These are phyloP conservation scores for Fraxinus greggii DNA, from an alignment of 305 asterid species.

Conservation along the genomic window DNA sequence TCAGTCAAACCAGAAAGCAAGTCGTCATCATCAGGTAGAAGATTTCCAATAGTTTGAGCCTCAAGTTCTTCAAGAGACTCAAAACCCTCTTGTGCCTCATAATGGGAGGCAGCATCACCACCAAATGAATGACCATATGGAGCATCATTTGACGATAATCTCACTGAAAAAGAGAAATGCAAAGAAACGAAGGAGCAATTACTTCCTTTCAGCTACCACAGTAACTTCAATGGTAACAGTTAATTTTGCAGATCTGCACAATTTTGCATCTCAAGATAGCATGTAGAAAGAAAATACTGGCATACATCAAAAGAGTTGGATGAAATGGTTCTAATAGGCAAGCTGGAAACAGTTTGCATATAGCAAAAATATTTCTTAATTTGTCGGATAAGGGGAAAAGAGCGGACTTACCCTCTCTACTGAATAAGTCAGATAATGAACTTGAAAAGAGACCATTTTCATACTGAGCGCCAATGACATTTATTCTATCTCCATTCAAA, in stretches of 20 bases:
- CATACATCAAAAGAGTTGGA: constrained; percentile 3
- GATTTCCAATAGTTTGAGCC: constrained; percentile 95
- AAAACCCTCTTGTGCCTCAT: constrained; percentile 81
- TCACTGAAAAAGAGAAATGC: constrained; percentile 55
- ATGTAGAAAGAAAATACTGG: neutral
- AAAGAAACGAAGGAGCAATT: neutral
- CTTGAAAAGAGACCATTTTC: constrained; percentile 95
- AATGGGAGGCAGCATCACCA: constrained; percentile 57
- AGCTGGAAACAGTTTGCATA: constrained; percentile 9
- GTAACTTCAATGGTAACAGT: neutral
- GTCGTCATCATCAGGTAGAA: constrained; percentile 96
- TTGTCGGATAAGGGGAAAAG: constrained; percentile 13
- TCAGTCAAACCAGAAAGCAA: constrained; percentile 89
- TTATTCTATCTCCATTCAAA: constrained; percentile 57
- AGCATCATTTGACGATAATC: constrained; percentile 56
- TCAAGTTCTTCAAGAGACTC: constrained; percentile 92
- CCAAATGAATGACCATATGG: constrained; percentile 64
- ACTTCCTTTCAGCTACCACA: neutral
- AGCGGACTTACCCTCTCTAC: constrained; percentile 61
- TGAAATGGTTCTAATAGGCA: neutral
- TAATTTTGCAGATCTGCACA: neutral
- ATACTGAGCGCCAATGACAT: constrained; percentile 58
- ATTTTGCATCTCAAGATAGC: neutral
- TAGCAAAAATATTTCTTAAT: constrained; percentile 15
- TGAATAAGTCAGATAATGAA: constrained; percentile 83